phyloP scores from a whole-genome alignment of 768 basidiomycete genomes.

The Psilocybe subaeruginosa region DNA sequence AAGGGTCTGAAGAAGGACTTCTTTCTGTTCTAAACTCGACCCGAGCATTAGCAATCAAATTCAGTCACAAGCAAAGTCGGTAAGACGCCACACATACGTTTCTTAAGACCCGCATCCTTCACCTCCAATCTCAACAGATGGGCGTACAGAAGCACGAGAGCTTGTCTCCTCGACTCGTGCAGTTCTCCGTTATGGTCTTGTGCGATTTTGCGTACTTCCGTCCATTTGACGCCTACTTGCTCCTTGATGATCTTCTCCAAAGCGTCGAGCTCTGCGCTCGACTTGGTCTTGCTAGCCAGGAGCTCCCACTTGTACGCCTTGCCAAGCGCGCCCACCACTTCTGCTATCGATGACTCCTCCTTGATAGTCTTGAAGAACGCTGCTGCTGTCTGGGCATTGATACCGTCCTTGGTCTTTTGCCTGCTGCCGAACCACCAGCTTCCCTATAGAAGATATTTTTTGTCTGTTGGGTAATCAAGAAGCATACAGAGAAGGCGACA shows the following conservation, averaged over 20 bases:
- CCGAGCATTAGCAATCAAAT: not conserved
- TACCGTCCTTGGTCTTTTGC: conserved; percentile 89
- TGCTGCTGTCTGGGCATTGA: conserved; percentile 80
- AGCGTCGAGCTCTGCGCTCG: conserved; percentile 43
- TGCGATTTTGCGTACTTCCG: conserved; percentile 45
- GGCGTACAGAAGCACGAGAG: conserved; percentile 79
- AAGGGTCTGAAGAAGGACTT: conserved; percentile 73
- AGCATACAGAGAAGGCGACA: not conserved
- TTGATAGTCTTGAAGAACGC: conserved; percentile 86
- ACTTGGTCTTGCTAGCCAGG: conserved; percentile 29
- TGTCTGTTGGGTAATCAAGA: too few species aligned
- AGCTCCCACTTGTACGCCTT: conserved; percentile 66
- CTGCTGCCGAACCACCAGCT: conserved; percentile 98
- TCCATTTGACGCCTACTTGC: conserved; percentile 56
- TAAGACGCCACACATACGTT: conserved; percentile 52
- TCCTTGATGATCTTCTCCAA: conserved; percentile 55
- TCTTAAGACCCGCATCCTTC: conserved; percentile 52
- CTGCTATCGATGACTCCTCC: conserved; percentile 76
- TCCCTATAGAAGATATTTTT: conserved; percentile 45
- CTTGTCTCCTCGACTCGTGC: conserved; percentile 47
- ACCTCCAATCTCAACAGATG: conserved; percentile 77
- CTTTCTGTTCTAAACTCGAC: conserved; percentile 61
- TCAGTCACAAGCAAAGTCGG: not conserved
- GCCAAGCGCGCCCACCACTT: conserved; percentile 73
- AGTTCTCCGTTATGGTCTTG: conserved; percentile 37